Base-by-base conservation (phyloP, 108 stramenopile genomes). In the Discostella stelligeroides region DNA sequence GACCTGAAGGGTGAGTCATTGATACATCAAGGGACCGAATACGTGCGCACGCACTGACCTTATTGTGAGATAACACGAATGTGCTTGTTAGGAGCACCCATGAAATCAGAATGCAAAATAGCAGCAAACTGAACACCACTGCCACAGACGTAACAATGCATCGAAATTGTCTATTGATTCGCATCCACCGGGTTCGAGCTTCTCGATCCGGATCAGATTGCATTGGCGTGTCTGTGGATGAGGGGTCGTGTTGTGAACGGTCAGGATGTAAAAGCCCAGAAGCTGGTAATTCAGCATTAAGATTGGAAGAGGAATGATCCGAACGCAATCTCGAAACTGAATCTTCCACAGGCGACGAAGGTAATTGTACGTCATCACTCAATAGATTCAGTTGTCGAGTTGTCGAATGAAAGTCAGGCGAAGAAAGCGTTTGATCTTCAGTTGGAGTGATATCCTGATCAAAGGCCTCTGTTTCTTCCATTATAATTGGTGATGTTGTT, bases 81-180 rank as follows among this genome's bases (percentile, higher is more conserved):
- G 84, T 57, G 23, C 75, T 82, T n/a, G 76, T 84, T 41, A 86
- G 43, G n/a, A 89, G 68, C 21, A 85, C 84, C 88, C 88, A 89
- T 21, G 80, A 79, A n/a, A 89, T 64, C 70, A 89, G 46, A 15
- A 87, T 81, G 37, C 73, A 64, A 60, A 87, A 85, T 2, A 89
- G 60, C 0, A 89, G 39, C 6, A 87, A 63, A 41, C 84, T 85
- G 51, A 89, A 87, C 18, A 87, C 24, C 21, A 87, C 46, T 13
- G 84, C 86, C 23, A 89, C 88, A 9, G 79, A 43, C 4, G 72
- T 79, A 46, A 89, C 70, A 14, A 86, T 73, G 24, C 79, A 15
- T 60, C 82, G 84, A 74, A 89, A 89, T 5, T 80, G 80, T 24
- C 81, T 72, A 49, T 86, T 89, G 70, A 89, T 87, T 60, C 51